Conservation (phyloP, 805 yeast species). For the Komagataella phaffii region DNA sequence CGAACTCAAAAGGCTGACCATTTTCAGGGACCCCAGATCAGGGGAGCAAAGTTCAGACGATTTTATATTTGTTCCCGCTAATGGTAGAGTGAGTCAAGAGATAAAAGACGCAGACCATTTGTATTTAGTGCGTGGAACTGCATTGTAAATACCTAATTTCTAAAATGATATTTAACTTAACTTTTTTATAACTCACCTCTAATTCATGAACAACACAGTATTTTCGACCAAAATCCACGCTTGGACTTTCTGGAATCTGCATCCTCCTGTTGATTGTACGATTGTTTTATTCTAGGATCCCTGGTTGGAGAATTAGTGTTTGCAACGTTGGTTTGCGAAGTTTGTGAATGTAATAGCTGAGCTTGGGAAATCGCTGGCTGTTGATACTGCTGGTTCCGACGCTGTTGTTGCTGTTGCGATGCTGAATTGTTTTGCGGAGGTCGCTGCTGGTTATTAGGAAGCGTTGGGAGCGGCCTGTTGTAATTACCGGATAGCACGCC, state of each 20-base stretch:
- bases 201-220: conserved; percentile 1
- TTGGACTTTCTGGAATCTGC: neutral
- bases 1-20: conserved; percentile 25
- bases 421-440: neutral
- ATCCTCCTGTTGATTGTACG: conserved; percentile 1
- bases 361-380: conserved; percentile 3
- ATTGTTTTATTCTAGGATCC: neutral
- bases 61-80: conserved; percentile 18
- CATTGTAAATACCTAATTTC: neutral
- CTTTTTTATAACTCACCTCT: neutral
- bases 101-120: conserved; percentile 36
- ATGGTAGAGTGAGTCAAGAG: conserved; percentile 24
- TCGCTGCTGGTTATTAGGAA: neutral
- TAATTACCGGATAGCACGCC: neutral
- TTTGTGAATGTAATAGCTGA: conserved; percentile 8
- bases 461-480: neutral
- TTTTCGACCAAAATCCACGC: conserved; percentile 1
- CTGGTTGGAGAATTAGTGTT: neutral
- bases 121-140: conserved; percentile 37
- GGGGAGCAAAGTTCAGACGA: conserved; percentile 7
- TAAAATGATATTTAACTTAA: neutral
- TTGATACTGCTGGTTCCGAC: neutral
- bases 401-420: conserved; percentile 2
- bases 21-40: conserved; percentile 22
- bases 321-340: conserved; percentile 4